Evolutionary conservation across 192 early-diverging fungal genomes (phyloP), one percentile per base, ranked within the genome.

Genomic region (Rhizophagus prolifer): DNA sequence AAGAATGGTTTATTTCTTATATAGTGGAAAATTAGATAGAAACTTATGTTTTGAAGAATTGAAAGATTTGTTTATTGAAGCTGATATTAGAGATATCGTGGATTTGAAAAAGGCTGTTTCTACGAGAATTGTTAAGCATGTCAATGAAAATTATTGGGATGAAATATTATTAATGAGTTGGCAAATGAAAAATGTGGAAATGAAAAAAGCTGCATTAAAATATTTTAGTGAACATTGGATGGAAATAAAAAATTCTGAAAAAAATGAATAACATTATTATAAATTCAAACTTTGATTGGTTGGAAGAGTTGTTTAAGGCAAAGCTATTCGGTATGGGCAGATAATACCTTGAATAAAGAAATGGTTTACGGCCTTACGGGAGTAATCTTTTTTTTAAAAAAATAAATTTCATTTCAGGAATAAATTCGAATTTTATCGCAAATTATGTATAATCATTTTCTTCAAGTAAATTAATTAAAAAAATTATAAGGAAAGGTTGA

Each of bases 1-100:
- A 54, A 54, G 50, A 19, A 66, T 76, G 47, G 12, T 76, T 46
- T 58, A 76, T 66, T 76, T 61, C 67, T 54, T 76, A 54, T 76
- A 76, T 76, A 76, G 62, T 41, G 74, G 74, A 36, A 47, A 31
- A 66, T 25, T 76, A 30, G 74, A 76, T 23, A 41, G 47, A 6
- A 44, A 14, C 21, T 34, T 76, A 41, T 16, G 10, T 25, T 76
- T 76, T 66, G 74, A 66, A 47, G 58, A 44, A 13, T 34, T 76
- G 6, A 65, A 50, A 54, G 58, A 76, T 66, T 41, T 76, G 23
- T 76, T 64, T 66, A 16, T 36, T 23, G 58, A 76, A 66, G 63
- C 74, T 16, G 74, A 76, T 50, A 54, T 76, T 62, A 25, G 58
- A 54, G 58, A 66, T 44, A 44, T 76, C 3, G 9, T 13, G 46